Base-by-base conservation (phyloP, 2,329 filamentous ascomycete species). In the Domatiomyces globalis region DNA sequence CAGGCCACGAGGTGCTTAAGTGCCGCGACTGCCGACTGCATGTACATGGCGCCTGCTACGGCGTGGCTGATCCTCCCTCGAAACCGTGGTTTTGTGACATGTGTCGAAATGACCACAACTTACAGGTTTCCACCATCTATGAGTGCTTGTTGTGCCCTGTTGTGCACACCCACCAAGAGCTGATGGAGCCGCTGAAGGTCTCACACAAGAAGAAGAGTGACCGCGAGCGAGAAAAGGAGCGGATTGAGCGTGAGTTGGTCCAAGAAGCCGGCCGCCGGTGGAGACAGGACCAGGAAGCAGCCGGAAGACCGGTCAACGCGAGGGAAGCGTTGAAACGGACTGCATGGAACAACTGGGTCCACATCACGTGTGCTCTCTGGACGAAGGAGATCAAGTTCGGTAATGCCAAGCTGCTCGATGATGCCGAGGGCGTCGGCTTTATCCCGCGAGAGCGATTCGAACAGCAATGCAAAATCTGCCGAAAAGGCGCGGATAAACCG, bases 341-440 rank as follows among this genome's bases (percentile, higher is more conserved):
- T 0, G 86, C 85, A 3, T 88, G 94, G 65, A 96, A 96, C 69
- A 96, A 96, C 63, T 98, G 92, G 92, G 87, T 95, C 15, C 92
- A 98, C 65, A 87, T 96, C 25, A 83, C 84, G 39, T 98, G 92
- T 63, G 89, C 92, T 1, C 74, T 95, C 17, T 96, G 87, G 81
- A 89, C 85, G 9, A 82, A 87, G 0, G 92, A 98, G 67, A 83
- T 95, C 61, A 92, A 89, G 63, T 98, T 95, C 66, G 89, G 85
- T 56, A 86, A 86, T 61, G 84, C 88, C 17, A 81, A 83, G 62
- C 80, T 84, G 17, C 71, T 98, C 33, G 85, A 88, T 60, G 84
- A 88, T 29, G 88, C 86, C 1, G 92, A 98, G 69, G 90, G 90
- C 18, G 87, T 98, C 57, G 84, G 85, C 3, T 83, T 85, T 5